A percentile compares a stretch with the other conserved stretches of the same genome.
Conservation (phyloP, 805 yeast species). For the Candida cerambycidarum region DNA sequence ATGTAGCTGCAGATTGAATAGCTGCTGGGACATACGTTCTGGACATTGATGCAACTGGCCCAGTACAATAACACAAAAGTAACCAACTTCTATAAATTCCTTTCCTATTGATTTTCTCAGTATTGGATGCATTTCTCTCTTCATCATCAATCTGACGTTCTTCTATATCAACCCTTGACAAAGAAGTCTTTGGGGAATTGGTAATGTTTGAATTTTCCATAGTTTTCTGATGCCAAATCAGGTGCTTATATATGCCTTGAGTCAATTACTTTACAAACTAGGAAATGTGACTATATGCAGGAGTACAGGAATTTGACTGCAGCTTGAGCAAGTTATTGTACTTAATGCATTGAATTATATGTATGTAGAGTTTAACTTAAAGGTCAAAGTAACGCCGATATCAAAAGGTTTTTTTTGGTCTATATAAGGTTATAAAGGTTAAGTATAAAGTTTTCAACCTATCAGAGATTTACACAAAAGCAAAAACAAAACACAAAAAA, state of each 20-base stretch:
- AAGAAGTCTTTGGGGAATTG: no score
- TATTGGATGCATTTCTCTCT: background rate
- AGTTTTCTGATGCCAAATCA: no score
- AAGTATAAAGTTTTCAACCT: no score
- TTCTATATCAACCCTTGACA: background rate
- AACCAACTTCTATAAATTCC: conserved; percentile 31
- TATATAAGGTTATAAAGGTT: no score
- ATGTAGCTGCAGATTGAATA: conserved; percentile 35
- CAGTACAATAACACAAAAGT: conserved; percentile 39
- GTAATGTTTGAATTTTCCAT: no score
- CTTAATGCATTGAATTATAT: background rate
- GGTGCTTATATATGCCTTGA: no score
- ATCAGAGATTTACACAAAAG: no score
- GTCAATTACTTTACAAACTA: conserved; percentile 1
- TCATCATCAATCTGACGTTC: conserved; percentile 9
- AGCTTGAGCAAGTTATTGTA: conserved; percentile 1
- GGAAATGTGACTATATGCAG: background rate
- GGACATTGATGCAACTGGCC: conserved; percentile 43
- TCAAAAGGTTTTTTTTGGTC: no score
- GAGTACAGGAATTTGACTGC: background rate
- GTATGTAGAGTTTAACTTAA: background rate
- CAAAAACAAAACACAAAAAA: no score
- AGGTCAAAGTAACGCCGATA: no score
- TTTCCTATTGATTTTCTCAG: background rate
- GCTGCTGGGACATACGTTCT: conserved; percentile 42